Base-by-base conservation (phyloP, 23 red algal genomes). In the Chondrus crispus region DNA sequence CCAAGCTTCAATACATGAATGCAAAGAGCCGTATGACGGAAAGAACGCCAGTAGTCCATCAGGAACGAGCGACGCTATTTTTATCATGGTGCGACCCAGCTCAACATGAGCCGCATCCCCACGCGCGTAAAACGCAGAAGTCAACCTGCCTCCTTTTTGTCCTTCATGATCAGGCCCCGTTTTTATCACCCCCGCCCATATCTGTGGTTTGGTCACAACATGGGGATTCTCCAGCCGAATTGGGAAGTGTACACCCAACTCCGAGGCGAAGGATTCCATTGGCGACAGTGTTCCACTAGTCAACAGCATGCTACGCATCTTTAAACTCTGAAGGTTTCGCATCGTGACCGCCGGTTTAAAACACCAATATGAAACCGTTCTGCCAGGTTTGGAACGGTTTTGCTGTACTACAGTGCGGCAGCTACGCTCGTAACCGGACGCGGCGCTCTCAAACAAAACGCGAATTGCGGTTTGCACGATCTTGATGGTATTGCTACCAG, bases 41-140 rank as follows among this genome's bases (percentile, higher is more conserved):
- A 96, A 99, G 91, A 99, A 99, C 14, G 94, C 93, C 3, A 99
- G 87, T 2, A 99, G 84, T 52, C 97, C 97, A 84, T 89, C 93
- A 36, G 97, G 97, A 30, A 95, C 80, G 22, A 93, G 29, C 32
- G 85, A 84, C 0, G 91, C 87, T 49, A 96, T 81, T 73, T 93
- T 85, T 36, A 92, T 85, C 29, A 99, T 46, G 46, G 92, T 44
- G 19, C 91, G 63, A 44, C 97, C 97, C 18, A 99, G 91, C 74
- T 96, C 93, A n/a, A 88, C 42, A n/a, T 71, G 51, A 35, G 87
- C 58, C 2, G 78, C 14, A 26, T 90, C 87, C 45, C 86, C 87
- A 2, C 87, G 45, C 28, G 85, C 74, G 57, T 96, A 95, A 71
- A 85, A 99, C 28, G 86, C 84, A 33, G 91, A 92, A 58, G 93